Base-by-base conservation (phyloP, 805 yeast genomes). In the Sugiyamaella valdiviana region DNA sequence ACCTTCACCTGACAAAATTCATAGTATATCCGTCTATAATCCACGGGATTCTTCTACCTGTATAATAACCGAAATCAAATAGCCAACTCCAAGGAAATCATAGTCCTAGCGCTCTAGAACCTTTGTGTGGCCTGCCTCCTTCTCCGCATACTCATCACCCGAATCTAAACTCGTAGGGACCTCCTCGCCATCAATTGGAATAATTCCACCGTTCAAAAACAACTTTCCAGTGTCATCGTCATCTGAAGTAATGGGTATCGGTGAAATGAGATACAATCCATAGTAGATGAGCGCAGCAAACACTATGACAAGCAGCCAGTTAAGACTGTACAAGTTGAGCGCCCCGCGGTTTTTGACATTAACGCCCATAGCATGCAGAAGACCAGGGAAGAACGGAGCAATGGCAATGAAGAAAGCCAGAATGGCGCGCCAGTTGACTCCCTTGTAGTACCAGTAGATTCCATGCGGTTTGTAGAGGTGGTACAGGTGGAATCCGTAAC, bases 361-460 rank as follows among this genome's bases (percentile, higher is more conserved):
- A 16, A 43, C 38, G 41, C 20, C 42, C 16, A 57, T 61, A 22
- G 53, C 54, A 47, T 51, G 38, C 6, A 58, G 57, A 10, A 58
- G 52, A 32, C 62, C 62, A 22, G 62, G 62, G 35, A 58, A 35
- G 44, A 53, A 52, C 9, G 62, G 62, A 10, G 42, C 43, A 12
- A 50, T 26, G 4, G 53, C 54, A 24, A 56, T 46, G 10, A 54
- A 6, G 45, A 68, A 73, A 5, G 74, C 65, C 6, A 64, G 49
- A 9, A 70, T 48, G 7, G 72, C 71, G 54, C 74, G 63, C 68
- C 70, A 71, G 60, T 76, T 74, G 52, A 69, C 38, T 6, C 80
- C 80, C 24, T 20, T 16, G 59, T 64, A 61, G 60, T 71, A 72
- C 62, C 70, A 70, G 58, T 74, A 77, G 21, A 63, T 62, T 4